Conservation (phyloP, 2,329 filamentous ascomycete genomes). For the Rhinocladiella similis region DNA sequence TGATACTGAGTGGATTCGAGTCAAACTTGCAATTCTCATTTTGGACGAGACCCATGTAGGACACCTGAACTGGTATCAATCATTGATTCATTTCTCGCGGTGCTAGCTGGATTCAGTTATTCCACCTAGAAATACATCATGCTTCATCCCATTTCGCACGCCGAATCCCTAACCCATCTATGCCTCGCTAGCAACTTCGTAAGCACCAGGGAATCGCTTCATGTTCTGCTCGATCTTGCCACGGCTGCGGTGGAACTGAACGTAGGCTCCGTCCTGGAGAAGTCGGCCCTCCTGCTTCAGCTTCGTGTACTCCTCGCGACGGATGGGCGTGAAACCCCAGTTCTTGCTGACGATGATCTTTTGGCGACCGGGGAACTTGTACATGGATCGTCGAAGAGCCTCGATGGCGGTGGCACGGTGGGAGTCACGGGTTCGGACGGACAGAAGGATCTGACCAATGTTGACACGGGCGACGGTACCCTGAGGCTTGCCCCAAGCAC, state of each 20-base stretch:
- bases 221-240: slow-evolving; percentile 85
- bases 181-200: slow-evolving; percentile 47
- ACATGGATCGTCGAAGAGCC: slow-evolving; percentile 98
- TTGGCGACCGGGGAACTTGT: slow-evolving; percentile 99
- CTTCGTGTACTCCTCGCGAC: slow-evolving; percentile 95
- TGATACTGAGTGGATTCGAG: background rate
- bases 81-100: background rate
- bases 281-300: slow-evolving; percentile 91
- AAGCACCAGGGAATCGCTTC: slow-evolving; percentile 91
- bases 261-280: slow-evolving; percentile 98
- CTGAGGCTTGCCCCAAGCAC: slow-evolving; percentile 99
- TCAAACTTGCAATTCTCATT: slow-evolving; percentile 6
- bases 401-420: slow-evolving; percentile 92
- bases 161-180: slow-evolving; percentile 33
- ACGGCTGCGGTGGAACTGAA: slow-evolving; percentile 97
- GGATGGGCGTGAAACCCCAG: slow-evolving; percentile 99
- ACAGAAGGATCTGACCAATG: slow-evolving; percentile 99
- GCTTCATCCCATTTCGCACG: background rate
- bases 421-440: slow-evolving; percentile 92
- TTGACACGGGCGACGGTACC: slow-evolving; percentile 99
- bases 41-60: background rate
- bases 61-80: background rate
- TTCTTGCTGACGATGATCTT: slow-evolving; percentile 99
- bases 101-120: slow-evolving; percentile 9
- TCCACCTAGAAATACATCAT: slow-evolving; percentile 10